Percentiles rank a stretch among this genome's conserved stretches.
Evolutionary conservation across 2,329 filamentous ascomycete genomes (phyloP).

Genomic region (Neonectria magnoliae): DNA sequence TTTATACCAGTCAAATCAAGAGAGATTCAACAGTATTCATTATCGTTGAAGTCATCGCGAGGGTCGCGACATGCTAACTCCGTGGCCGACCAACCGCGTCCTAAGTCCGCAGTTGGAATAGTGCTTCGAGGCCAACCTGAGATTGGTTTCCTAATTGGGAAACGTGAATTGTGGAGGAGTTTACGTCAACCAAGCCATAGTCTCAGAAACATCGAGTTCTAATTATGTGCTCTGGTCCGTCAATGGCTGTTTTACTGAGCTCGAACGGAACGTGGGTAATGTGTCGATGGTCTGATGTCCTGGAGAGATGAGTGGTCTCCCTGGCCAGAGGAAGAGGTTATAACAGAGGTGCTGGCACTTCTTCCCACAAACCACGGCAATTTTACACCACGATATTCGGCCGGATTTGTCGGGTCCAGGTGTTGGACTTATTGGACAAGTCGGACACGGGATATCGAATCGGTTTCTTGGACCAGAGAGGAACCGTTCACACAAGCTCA

Average conservation of each 20-base stretch:
- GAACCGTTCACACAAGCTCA: constrained; percentile 63
- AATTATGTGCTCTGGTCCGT: background rate
- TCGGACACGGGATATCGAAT: background rate
- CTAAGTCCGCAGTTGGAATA: constrained; percentile 30
- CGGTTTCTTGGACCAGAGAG: background rate
- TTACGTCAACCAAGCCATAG: background rate
- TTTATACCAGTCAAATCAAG: constrained; percentile 9
- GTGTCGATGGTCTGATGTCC: background rate
- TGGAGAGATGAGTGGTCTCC: too few relatives aligned
- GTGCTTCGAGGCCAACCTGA: constrained; percentile 26
- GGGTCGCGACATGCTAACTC: constrained; percentile 8
- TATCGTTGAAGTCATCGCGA: background rate
- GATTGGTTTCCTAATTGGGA: constrained; percentile 31
- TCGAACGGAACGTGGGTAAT: background rate
- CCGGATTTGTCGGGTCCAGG: background rate
- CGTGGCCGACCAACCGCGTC: constrained; percentile 12
- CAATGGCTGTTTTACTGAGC: background rate
- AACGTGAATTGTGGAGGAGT: constrained; percentile 2
- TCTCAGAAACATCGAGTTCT: background rate
- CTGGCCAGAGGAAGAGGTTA: background rate
- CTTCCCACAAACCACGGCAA: background rate
- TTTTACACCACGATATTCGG: background rate
- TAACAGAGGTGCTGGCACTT: background rate
- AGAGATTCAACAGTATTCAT: background rate
- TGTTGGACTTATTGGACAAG: background rate